Conservation (phyloP, 2,329 filamentous ascomycete species). For the Pseudogymnoascus sp. region DNA sequence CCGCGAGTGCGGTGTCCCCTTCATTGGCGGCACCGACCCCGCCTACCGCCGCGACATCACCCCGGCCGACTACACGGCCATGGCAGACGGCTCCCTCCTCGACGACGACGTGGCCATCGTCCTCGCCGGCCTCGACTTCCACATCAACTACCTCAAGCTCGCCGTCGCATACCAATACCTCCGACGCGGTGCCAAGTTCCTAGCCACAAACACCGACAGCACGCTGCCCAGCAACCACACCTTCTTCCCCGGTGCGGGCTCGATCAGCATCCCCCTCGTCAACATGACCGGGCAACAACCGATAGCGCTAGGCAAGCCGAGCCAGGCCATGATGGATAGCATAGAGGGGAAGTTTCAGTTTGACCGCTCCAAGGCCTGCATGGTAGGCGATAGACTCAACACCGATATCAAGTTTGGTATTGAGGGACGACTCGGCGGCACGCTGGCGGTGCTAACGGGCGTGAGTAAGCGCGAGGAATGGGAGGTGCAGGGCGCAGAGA, state of each 20-base stretch:
- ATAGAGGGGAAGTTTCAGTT: conserved; percentile 94
- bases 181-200: conserved; percentile 69
- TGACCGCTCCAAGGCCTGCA: conserved; percentile 76
- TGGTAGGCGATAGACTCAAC: conserved; percentile 89
- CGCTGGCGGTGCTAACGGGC: conserved; percentile 82
- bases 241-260: conserved; percentile 87
- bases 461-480: conserved; percentile 82
- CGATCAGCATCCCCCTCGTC: conserved; percentile 68
- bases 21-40: conserved; percentile 81
- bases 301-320: conserved; percentile 81
- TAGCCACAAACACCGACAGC: conserved; percentile 89
- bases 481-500: conserved; percentile 57
- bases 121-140: conserved; percentile 83
- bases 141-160: conserved; percentile 91
- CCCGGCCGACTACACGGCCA: conserved; percentile 68
- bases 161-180: conserved; percentile 81
- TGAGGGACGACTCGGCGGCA: conserved; percentile 83
- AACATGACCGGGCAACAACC: conserved; percentile 66
- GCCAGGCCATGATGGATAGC: conserved; percentile 98
- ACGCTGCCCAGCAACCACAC: conserved; percentile 75
- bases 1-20: conserved; percentile 66
- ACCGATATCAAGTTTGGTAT: conserved; percentile 96
- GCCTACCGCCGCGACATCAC: conserved; percentile 68
- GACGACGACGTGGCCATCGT: conserved; percentile 88
- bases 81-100: conserved; percentile 67